Evolutionary conservation across 2,329 filamentous ascomycete species (phyloP), one percentile per base, ranked within the genome.

Genomic region (Penicillium sp.): DNA sequence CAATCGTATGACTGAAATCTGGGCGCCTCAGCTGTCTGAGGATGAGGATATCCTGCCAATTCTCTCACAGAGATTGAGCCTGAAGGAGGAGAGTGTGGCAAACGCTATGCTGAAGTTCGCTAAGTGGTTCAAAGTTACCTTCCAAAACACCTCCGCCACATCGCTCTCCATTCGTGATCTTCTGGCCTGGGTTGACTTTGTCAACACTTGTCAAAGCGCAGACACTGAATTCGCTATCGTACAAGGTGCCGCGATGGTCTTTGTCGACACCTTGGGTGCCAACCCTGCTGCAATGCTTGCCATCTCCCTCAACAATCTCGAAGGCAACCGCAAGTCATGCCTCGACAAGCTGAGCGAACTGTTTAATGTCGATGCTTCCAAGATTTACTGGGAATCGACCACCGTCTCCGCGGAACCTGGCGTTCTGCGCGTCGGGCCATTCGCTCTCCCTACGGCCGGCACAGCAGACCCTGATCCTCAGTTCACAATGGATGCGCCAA

Each of bases 1-100:
- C 45, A 99, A 99, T 72, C 90, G 94, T 59, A 96, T 99, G 72
- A 99, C 94, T 0, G 94, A 99, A 75, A 97, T 99, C 9, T 99
- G 94, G 94, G 94, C 97, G 0, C 92, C 94, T 1, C 84, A 92
- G 1, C 78, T 97, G 57, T 92, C 91, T 1, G 90, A 93, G 58
- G 84, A 86, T 50, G 87, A 92, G 31, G 95, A 99, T 70, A 87
- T 97, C 34, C 77, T 92, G 21, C 89, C 95, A 43, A 99, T 99
- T 63, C 86, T 97, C 16, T 79, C 82, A 50, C 85, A 87, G 13
- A 97, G 96, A 72, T 80, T 99, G 19, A 75, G 75, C 4, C 72
- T 79, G 0, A 75, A 78, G 16, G 80, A 83, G 7, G 81, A 83
- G 61, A 69, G 79, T 1, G 81, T 89, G 62, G 86, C 91, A 0